These are phyloP conservation scores for Rhododendron ovatum DNA, from an alignment of 148 eudicot genomes.

Conservation along the genomic window DNA sequence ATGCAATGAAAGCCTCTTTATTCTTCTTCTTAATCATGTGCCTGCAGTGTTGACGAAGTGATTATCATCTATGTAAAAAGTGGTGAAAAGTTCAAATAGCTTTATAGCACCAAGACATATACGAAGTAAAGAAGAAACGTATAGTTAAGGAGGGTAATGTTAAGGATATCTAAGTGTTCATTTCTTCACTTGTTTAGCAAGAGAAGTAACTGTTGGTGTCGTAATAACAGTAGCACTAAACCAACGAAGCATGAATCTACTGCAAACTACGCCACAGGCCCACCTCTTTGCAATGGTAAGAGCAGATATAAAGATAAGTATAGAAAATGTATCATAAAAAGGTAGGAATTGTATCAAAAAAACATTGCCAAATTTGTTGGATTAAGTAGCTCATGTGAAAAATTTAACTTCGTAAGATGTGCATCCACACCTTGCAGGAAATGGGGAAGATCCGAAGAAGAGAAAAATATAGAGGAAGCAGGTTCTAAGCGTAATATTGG, in stretches of 20 bases:
- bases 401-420: background rate
- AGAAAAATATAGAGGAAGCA: background rate
- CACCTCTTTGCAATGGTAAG: background rate
- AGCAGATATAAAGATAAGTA: background rate
- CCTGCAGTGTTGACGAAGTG: constrained; percentile 33
- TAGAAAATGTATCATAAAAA: background rate
- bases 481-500: background rate
- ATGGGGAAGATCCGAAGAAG: background rate
- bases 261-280: background rate
- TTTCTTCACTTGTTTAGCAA: background rate
- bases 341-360: background rate
- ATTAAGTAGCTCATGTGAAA: background rate
- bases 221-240: background rate
- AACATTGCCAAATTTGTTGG: background rate
- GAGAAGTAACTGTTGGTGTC: background rate
- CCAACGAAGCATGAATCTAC: background rate
- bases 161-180: background rate
- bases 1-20: constrained; percentile 74
- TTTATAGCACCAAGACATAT: background rate
- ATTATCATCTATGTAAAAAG: background rate
- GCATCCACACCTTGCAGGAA: background rate
- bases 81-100: background rate
- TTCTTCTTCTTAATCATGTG: constrained; percentile 72
- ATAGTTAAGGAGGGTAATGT: background rate
- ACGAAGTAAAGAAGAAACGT: background rate